Conservation (phyloP, 129 eudicot species). For the Centrapalus pauciflorus region DNA sequence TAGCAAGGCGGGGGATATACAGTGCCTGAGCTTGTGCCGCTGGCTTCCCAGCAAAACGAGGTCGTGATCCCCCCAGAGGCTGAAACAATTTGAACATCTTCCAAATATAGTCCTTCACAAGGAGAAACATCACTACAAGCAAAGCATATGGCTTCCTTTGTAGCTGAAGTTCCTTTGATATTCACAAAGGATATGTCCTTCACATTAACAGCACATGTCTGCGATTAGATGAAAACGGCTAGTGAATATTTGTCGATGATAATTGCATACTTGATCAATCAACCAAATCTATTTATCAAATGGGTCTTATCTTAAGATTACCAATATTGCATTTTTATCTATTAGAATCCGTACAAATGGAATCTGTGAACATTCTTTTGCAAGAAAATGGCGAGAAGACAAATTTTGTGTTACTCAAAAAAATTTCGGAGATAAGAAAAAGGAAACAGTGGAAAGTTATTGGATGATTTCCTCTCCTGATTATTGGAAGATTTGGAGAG, state of each 20-base stretch:
- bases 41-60: slow-evolving; percentile 79
- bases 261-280: not conserved
- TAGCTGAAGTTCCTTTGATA: slow-evolving; percentile 84
- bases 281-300: too few species aligned
- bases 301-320: slow-evolving; percentile 1
- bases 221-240: slow-evolving; percentile 26
- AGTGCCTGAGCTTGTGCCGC: slow-evolving; percentile 52
- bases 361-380: too few species aligned
- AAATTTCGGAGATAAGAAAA: too few species aligned
- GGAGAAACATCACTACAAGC: slow-evolving; percentile 82
- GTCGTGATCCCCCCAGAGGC: slow-evolving; percentile 24
- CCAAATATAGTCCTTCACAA: slow-evolving; percentile 58
- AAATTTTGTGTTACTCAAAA: too few species aligned
- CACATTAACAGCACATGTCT: slow-evolving; percentile 61
- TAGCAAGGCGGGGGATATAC: slow-evolving; percentile 66
- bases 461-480: too few species aligned
- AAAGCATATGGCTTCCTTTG: slow-evolving; percentile 59
- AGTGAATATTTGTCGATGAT: too few species aligned
- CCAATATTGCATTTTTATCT: not conserved
- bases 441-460: too few species aligned
- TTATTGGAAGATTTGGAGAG: too few species aligned
- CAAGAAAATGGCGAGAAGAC: not conserved
- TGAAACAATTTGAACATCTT: slow-evolving; percentile 58
- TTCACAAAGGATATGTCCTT: slow-evolving; percentile 46
- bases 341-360: too few species aligned